Evolutionary conservation across 345 rosid genomes (phyloP), one percentile per base, ranked within the genome.

Genomic region (Toxicodendron radicans): DNA sequence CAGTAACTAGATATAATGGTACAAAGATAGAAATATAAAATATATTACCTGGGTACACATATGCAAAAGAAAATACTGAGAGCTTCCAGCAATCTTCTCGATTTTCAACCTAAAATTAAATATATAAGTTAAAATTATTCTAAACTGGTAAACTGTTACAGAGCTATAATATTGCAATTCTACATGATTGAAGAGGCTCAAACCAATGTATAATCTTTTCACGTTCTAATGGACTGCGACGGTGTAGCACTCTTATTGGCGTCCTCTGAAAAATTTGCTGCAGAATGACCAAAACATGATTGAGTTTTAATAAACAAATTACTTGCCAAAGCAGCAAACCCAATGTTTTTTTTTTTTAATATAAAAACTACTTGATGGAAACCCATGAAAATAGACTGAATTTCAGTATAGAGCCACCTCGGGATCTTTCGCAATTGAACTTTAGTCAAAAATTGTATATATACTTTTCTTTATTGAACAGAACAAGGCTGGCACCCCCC

Each of bases 231-330:
- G 97, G 98, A 87, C 99, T 95, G 61, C 99, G 88, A 56, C 97
- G 96, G 76, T 92, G 99, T 76, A 95, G 99, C 82, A 95, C 99
- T 77, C 99, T 87, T 58, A 95, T 43, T 49, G 99, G 99, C 27
- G 98, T 95, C 81, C 85, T 85, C 83, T 95, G 99, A 85, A 87
- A 75, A 77, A 95, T 75, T 83, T 85, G 71, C 98, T 93, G 85
- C 76, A 38, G 43, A 38, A 35, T 35, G 7, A 38, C 43, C 7
- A 6, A 6, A 38, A 5, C 0, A 38, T 38, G 43, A 6, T 38
- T 33, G 43, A 38, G 43, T 33, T 48, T 35, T 23, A 49, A 9
- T 16, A 43, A 71, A 57, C 8, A 49, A 41, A 54, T 30, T 9
- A 5, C 41, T 59, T 13, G 41, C 64, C 17, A 59, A 59, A 30